A percentile compares a stretch with the other conserved stretches of the same genome.
Conservation (phyloP, 768 basidiomycete species). For the Boletus pseudopeckii region DNA sequence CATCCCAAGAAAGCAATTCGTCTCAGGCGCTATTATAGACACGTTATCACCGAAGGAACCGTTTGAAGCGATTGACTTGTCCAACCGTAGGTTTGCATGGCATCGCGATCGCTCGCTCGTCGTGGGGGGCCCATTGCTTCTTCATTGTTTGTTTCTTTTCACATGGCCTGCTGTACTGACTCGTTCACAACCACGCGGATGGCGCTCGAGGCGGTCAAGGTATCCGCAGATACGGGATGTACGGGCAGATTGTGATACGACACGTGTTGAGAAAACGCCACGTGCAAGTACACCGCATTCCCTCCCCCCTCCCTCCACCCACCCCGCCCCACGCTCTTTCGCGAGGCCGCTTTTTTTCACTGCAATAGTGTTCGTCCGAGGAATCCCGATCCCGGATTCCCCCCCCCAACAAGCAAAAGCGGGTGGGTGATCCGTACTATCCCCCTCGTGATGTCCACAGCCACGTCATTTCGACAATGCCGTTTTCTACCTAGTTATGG, state of each 20-base stretch:
- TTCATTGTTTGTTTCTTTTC: slow-evolving; percentile 8
- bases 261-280: too few species aligned
- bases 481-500: neutral
- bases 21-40: neutral
- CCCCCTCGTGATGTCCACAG: slow-evolving; percentile 13
- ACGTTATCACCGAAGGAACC: slow-evolving; percentile 18
- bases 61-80: slow-evolving; percentile 15
- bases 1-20: neutral
- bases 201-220: neutral
- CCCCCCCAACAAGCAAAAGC: neutral
- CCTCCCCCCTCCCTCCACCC: too few species aligned
- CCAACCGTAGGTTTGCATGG: slow-evolving; percentile 7
- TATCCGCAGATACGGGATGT: too few species aligned
- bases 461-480: slow-evolving; percentile 4
- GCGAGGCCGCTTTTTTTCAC: neutral
- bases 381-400: slow-evolving; percentile 14
- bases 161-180: neutral
- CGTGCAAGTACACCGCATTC: too few species aligned
- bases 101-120: slow-evolving; percentile 2
- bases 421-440: slow-evolving; percentile 14
- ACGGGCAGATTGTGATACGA: too few species aligned
- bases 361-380: slow-evolving; percentile 6
- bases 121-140: slow-evolving; percentile 16
- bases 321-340: neutral
- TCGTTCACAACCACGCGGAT: neutral